Conservation (phyloP, 306 rosid genomes). For the Sesbania bispinosa region DNA sequence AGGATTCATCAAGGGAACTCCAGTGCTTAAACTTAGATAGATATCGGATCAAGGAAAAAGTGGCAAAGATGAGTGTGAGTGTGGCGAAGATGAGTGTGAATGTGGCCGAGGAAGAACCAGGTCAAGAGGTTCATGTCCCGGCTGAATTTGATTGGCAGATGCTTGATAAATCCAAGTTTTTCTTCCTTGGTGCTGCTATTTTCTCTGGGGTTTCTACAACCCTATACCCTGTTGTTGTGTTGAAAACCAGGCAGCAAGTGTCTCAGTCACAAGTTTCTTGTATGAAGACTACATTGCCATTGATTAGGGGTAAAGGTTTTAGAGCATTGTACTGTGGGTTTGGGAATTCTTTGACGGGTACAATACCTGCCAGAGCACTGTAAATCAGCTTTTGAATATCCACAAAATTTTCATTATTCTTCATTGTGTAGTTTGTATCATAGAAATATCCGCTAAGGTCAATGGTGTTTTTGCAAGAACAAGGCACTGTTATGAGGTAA, state of each 20-base stretch:
- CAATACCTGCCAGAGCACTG: constrained; percentile 79
- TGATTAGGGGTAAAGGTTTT: constrained; percentile 67
- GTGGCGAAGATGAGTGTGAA: constrained; percentile 66
- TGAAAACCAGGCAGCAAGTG: constrained; percentile 85
- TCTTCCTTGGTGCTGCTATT: constrained; percentile 78
- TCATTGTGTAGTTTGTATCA: constrained; percentile 42
- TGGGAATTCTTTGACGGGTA: constrained; percentile 85
- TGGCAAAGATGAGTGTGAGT: too few relatives aligned
- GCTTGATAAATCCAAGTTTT: constrained; percentile 54
- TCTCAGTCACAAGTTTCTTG: constrained; percentile 68
- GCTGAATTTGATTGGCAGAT: constrained; percentile 90
- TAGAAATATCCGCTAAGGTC: too few relatives aligned
- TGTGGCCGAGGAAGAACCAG: constrained; percentile 66
- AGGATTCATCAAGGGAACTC: too few relatives aligned
- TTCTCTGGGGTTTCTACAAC: constrained; percentile 83
- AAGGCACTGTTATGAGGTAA: constrained; percentile 59
- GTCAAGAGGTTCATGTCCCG: constrained; percentile 63
- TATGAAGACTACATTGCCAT: constrained; percentile 50
- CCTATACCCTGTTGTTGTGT: constrained; percentile 72
- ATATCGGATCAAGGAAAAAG: too few relatives aligned
- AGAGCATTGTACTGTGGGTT: constrained; percentile 80
- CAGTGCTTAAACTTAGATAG: too few relatives aligned
- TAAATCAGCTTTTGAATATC: constrained; percentile 33
- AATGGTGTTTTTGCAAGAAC: too few relatives aligned
- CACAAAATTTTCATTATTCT: constrained; percentile 26